These are phyloP conservation scores for Porphyrellus cyaneotinctus DNA, from an alignment of 768 basidiomycete genomes.

Conservation along the genomic window DNA sequence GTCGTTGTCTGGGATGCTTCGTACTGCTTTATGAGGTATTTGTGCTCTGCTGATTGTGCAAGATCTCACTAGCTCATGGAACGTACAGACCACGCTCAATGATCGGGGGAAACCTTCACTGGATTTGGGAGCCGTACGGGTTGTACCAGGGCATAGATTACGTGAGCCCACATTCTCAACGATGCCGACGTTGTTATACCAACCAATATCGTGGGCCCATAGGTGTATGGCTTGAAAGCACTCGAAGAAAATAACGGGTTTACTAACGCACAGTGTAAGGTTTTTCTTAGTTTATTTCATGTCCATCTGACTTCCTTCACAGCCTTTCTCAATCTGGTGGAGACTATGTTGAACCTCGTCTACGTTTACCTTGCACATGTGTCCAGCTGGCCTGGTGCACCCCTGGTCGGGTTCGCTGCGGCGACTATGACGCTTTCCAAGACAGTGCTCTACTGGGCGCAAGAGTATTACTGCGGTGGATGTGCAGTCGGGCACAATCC, in stretches of 20 bases:
- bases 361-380: constrained; percentile 78
- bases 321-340: constrained; percentile 79
- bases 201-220: constrained; percentile 24
- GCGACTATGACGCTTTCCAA: constrained; percentile 81
- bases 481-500: constrained; percentile 77
- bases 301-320: background rate
- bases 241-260: constrained; percentile 70
- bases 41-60: background rate
- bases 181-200: constrained; percentile 16
- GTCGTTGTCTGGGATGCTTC: constrained; percentile 75
- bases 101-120: constrained; percentile 83
- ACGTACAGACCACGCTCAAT: constrained; percentile 74
- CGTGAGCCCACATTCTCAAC: constrained; percentile 22
- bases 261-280: constrained; percentile 77
- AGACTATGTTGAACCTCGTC: constrained; percentile 65
- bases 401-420: constrained; percentile 68
- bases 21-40: constrained; percentile 77
- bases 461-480: constrained; percentile 74
- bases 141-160: constrained; percentile 66
- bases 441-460: constrained; percentile 75
- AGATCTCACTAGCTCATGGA: background rate
- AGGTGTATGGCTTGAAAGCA: constrained; percentile 73
- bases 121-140: constrained; percentile 86
- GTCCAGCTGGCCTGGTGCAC: constrained; percentile 56
- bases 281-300: background rate